Conservation (phyloP, 2,329 filamentous ascomycete species). For the Diaporthe caulivora region DNA sequence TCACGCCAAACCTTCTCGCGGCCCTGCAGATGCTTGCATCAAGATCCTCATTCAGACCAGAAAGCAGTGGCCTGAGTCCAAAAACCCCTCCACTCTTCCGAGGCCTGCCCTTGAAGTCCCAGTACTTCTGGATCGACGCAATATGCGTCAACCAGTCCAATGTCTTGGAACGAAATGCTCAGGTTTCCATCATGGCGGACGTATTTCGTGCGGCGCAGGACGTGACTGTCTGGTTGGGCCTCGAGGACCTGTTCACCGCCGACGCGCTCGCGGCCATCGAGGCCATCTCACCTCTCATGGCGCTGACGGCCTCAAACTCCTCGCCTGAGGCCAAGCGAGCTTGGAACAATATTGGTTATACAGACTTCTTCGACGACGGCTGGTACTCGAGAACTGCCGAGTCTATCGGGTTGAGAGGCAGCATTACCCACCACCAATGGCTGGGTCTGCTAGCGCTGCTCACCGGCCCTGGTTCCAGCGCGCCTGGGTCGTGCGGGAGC, state of each 20-base stretch:
- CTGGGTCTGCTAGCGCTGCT: constrained; percentile 24
- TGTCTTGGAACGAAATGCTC: constrained; percentile 37
- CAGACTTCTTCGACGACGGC: not conserved
- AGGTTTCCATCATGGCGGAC: constrained; percentile 40
- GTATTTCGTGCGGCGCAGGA: constrained; percentile 9
- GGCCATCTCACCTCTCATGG: constrained; percentile 1
- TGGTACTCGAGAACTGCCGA: constrained; percentile 1
- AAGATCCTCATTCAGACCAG: not conserved
- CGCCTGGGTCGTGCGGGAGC: constrained; percentile 30
- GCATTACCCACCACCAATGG: constrained; percentile 11
- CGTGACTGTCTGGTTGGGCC: constrained; percentile 7
- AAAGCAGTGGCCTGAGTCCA: not conserved
- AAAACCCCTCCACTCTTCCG: not conserved
- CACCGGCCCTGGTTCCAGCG: constrained; percentile 32
- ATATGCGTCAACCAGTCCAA: constrained; percentile 43
- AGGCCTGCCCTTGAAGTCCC: not conserved
- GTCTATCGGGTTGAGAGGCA: not conserved
- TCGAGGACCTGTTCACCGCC: not conserved
- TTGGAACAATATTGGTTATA: constrained; percentile 10
- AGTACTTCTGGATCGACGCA: constrained; percentile 42
- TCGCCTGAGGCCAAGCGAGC: not conserved
- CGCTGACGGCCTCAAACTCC: not conserved
- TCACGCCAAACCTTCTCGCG: constrained; percentile 7
- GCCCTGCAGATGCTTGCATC: constrained; percentile 12
- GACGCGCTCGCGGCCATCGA: not conserved